phyloP scores from a whole-genome alignment of 352 stramenopile genomes.

The Phytophthora cajani region DNA sequence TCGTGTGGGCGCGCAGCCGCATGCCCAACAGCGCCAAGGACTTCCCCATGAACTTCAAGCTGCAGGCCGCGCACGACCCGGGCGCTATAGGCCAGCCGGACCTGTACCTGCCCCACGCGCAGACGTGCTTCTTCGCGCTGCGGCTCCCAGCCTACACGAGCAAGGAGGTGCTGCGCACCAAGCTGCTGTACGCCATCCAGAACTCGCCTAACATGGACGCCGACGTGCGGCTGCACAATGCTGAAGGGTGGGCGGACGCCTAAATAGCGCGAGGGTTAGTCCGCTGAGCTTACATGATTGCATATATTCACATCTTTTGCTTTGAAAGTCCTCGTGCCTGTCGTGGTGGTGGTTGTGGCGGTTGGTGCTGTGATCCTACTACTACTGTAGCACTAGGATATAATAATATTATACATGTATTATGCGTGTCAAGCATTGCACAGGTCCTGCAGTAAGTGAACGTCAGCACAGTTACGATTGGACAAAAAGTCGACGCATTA shows the following conservation, averaged over 20 bases:
- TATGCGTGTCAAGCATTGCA: background rate
- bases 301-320: slow-evolving; percentile 23
- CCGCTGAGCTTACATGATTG: slow-evolving; percentile 23
- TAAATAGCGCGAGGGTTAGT: slow-evolving; percentile 35
- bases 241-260: slow-evolving; percentile 87
- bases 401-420: too few relatives aligned
- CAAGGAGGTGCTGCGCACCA: slow-evolving; percentile 85
- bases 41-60: slow-evolving; percentile 96
- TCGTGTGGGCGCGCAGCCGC: slow-evolving; percentile 97
- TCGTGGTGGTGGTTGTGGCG: background rate
- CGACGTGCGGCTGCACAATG: slow-evolving; percentile 92
- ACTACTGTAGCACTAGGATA: too few relatives aligned
- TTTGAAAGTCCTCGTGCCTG: background rate
- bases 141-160: slow-evolving; percentile 95
- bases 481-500: slow-evolving; percentile 15
- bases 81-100: slow-evolving; percentile 80
- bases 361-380: background rate
- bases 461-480: slow-evolving; percentile 15
- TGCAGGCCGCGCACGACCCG: slow-evolving; percentile 86
- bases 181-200: slow-evolving; percentile 94
- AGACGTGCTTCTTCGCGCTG: slow-evolving; percentile 99
- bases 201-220: slow-evolving; percentile 97
- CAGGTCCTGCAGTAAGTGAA: background rate
- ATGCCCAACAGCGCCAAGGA: slow-evolving; percentile 97
- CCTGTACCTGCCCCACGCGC: slow-evolving; percentile 96